Evolutionary conservation across 257 asterid species (phyloP).

Genomic region (Dorcoceras hygrometricum): DNA sequence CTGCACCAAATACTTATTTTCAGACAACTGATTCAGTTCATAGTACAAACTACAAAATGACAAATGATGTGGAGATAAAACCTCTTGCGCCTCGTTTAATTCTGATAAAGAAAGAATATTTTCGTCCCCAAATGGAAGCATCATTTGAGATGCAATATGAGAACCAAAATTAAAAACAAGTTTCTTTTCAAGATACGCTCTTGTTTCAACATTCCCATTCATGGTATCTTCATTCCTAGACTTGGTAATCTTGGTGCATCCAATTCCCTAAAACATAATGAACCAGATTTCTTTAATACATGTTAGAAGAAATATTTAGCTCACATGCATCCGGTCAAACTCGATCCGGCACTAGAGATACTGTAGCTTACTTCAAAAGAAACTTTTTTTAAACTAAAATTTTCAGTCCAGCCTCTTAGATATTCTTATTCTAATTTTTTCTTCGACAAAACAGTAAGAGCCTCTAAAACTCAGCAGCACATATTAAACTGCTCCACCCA

Average conservation of each 20-base stretch:
- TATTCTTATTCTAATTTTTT: not conserved
- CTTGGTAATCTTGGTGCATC: conserved; percentile 85
- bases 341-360: not conserved
- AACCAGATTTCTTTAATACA: conserved; percentile 16
- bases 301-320: not conserved
- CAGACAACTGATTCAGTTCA: conserved; percentile 18
- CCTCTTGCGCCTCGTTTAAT: conserved; percentile 92
- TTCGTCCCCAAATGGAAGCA: conserved; percentile 96
- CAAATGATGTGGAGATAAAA: conserved; percentile 29
- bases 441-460: not conserved
- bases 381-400: too few species aligned
- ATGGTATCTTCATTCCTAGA: conserved; percentile 58
- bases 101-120: conserved; percentile 78
- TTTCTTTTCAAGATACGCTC: conserved; percentile 85
- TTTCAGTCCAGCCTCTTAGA: too few species aligned
- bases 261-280: conserved; percentile 72
- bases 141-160: conserved; percentile 77
- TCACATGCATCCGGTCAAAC: not conserved
- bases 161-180: conserved; percentile 97
- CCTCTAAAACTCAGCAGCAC: not conserved
- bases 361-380: not conserved
- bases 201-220: conserved; percentile 79
- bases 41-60: conserved; percentile 17
- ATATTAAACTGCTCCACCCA: not conserved
- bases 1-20: conserved; percentile 42